A percentile compares a stretch with the other conserved stretches of the same genome.
phyloP scores from a whole-genome alignment of 208 protist genomes.

The Wallacemonas sp. region DNA sequence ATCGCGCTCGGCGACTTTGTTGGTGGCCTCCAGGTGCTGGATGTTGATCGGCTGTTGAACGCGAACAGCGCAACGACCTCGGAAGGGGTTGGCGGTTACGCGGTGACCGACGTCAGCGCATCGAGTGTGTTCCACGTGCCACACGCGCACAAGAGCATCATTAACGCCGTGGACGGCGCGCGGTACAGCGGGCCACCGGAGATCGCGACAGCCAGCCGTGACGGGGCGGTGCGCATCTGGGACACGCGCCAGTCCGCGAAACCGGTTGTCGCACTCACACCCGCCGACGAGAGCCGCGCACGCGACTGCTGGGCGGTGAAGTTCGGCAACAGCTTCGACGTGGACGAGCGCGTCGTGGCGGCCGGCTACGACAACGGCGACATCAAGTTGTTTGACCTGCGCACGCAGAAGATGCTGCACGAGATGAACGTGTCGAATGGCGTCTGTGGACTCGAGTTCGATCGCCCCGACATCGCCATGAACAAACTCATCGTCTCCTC shows the following conservation, averaged over 20 bases:
- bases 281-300: constrained; percentile 49
- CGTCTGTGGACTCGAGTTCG: constrained; percentile 92
- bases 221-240: constrained; percentile 93
- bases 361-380: constrained; percentile 96
- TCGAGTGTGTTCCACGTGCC: constrained; percentile 50
- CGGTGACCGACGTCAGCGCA: constrained; percentile 31
- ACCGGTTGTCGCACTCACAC: constrained; percentile 84
- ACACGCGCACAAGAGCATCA: constrained; percentile 91
- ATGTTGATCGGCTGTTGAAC: constrained; percentile 56
- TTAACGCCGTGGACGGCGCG: constrained; percentile 94
- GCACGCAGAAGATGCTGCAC: constrained; percentile 85
- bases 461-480: constrained; percentile 92
- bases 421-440: constrained; percentile 95
- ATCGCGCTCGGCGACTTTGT: constrained; percentile 89
- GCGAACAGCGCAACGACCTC: background rate
- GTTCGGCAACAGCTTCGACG: constrained; percentile 91
- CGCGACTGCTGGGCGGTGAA: constrained; percentile 94
- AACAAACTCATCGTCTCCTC: constrained; percentile 93
- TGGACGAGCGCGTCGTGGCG: constrained; percentile 89
- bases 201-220: constrained; percentile 84
- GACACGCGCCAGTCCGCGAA: constrained; percentile 87
- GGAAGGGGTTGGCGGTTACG: constrained; percentile 12
- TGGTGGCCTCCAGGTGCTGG: constrained; percentile 81
- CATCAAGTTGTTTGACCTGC: constrained; percentile 95
- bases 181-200: constrained; percentile 85